phyloP scores from a whole-genome alignment of 192 early-diverging fungal species.

The Pilobolus umbonatus region DNA sequence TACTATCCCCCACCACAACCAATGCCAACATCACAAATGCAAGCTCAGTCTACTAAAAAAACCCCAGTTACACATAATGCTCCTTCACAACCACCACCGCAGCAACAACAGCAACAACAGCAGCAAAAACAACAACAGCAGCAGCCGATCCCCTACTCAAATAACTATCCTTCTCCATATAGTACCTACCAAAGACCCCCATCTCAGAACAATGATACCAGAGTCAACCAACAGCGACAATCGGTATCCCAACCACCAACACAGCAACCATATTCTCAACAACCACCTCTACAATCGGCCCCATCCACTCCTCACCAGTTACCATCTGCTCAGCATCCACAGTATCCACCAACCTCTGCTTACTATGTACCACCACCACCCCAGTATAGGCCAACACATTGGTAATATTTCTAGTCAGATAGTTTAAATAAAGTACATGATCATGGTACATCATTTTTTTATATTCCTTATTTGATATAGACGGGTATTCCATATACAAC shows the following conservation, averaged over 20 bases:
- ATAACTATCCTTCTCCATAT: no score
- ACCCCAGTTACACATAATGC: background rate
- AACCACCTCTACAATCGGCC: no score
- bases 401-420: background rate
- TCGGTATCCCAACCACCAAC: background rate
- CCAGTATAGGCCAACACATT: background rate
- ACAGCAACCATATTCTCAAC: no score
- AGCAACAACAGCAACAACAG: constrained; percentile 10
- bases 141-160: no score
- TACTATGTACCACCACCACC: constrained; percentile 11
- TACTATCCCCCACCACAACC: constrained; percentile 9
- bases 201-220: constrained; percentile 5
- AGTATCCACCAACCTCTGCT: constrained; percentile 2
- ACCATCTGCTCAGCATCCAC: background rate
- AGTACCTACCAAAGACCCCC: no score
- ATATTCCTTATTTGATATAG: constrained; percentile 4
- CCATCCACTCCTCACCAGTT: constrained; percentile 9
- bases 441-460: background rate
- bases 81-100: background rate
- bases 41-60: background rate
- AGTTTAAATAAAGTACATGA: background rate
- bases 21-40: background rate
- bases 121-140: constrained; percentile 12
- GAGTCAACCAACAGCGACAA: background rate
- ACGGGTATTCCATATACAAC: constrained; percentile 90